Base-by-base conservation (phyloP, 2,329 filamentous ascomycete genomes). In the Fusarium vanettenii region DNA sequence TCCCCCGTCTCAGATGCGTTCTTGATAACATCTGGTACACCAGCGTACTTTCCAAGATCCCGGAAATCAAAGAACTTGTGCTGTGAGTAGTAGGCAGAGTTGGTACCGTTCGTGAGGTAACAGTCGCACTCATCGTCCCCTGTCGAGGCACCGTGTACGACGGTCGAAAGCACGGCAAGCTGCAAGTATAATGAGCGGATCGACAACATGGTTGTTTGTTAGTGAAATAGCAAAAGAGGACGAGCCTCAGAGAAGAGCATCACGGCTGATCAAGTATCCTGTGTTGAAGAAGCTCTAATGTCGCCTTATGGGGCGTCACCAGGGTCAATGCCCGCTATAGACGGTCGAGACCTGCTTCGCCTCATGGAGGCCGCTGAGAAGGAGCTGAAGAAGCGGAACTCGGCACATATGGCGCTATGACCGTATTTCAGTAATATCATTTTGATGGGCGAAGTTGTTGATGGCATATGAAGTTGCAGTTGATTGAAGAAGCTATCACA, bases 41-140 rank as follows among this genome's bases (percentile, higher is more conserved):
- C 73, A 5, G 84, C 85, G 64, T 86, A 84, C 27, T 85, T 73
- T 2, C 79, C 48, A 22, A 87, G 83, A 43, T 79, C 80, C 55
- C 87, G 82, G 72, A 88, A 89, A 78, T 89, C 87, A 73, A 86
- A 87, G 80, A 89, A 89, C 41, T 79, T 75, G 76, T 87, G 88
- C 20, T 82, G 79, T 20, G 82, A 79, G 74, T 86, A 89, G 80
- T 85, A 89, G 48, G 78, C 76, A 27, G 82, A 78, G 50, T 81
- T 82, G 14, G 83, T 84, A 52, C 82, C 85, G 73, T 89, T 88
- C 74, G 85, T 87, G 60, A 86, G 78, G 73, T 84, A 89, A 76
- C 88, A 89, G 66, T 82, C 81, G 78, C 88, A 89, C 48, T 80
- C 76, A 29, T 80, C 75, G 61, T 84, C 82, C 20, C 60, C 55